Evolutionary conservation across 2,329 filamentous ascomycete genomes (phyloP), one percentile per base, ranked within the genome.

Genomic region (Aspergillus felis): DNA sequence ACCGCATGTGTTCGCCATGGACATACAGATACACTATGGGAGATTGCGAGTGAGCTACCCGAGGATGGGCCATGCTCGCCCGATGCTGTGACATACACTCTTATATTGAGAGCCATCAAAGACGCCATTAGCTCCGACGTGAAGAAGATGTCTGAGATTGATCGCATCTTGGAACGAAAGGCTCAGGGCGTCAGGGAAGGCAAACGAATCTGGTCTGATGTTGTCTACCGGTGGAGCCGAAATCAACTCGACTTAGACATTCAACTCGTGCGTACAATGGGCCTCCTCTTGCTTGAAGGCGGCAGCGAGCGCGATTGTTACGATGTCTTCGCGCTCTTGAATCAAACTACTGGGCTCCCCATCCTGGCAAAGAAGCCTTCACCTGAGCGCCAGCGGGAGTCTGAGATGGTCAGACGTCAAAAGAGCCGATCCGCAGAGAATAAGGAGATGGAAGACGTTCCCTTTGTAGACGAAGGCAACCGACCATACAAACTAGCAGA

Each of bases 11-110:
- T 87, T 50, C 82, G 85, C 57, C 87, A 89, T 3, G 73, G 81
- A 12, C 88, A 97, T 69, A 81, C 96, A 72, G 91, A 96, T 64
- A 84, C 87, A 17, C 77, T 97, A 64, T 96, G 94, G 81, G 82
- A 83, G 55, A 82, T 97, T 61, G 84, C 87, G 47, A 82, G 85
- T n/a, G 85, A 87, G 32, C 82, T 93, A 57, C 88, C 92, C 17
- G 82, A 87, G 14, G 76, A 71, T 9, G 88, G 85, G 0, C 70
- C 81, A 0, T 82, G 84, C 32, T 78, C 86, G 20, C 87, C 92
- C 3, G 84, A 95, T 74, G 74, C 79, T 62, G 66, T 83, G 55
- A 97, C 93, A 0, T 99, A 91, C 69, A 90, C 89, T 0, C 92
- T 86, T 49, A 89, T 99, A 59, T 72, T 99, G 53, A 89, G 92